phyloP scores from a whole-genome alignment of 768 basidiomycete species.

The Suillus clintonianus region DNA sequence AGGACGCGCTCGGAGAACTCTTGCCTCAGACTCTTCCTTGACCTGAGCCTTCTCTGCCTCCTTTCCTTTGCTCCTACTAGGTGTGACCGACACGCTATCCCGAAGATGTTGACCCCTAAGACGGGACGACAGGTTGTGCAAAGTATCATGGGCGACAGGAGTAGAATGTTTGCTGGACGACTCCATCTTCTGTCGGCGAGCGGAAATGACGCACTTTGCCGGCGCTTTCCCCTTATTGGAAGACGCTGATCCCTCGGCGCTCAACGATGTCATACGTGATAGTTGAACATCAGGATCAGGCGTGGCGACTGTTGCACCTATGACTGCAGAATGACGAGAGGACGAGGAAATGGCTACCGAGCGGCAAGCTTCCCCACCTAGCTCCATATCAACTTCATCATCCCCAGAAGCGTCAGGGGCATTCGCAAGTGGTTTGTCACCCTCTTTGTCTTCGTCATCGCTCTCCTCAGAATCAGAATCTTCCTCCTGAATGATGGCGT shows the following conservation, averaged over 20 bases:
- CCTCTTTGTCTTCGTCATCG: slow-evolving; percentile 53
- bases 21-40: slow-evolving; percentile 52
- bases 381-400: slow-evolving; percentile 55
- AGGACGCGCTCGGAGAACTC: slow-evolving; percentile 53
- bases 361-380: slow-evolving; percentile 29
- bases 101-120: slow-evolving; percentile 16
- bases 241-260: slow-evolving; percentile 27
- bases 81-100: slow-evolving; percentile 34
- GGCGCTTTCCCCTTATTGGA: slow-evolving; percentile 30
- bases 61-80: slow-evolving; percentile 36
- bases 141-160: slow-evolving; percentile 29
- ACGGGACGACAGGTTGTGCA: slow-evolving; percentile 25
- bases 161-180: slow-evolving; percentile 45
- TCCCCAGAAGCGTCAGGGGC: slow-evolving; percentile 42
- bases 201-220: slow-evolving; percentile 60
- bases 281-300: slow-evolving; percentile 15
- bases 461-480: slow-evolving; percentile 59
- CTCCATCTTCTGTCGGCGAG: slow-evolving; percentile 57
- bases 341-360: slow-evolving; percentile 18
- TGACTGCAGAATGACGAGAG: slow-evolving; percentile 27
- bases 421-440: slow-evolving; percentile 47
- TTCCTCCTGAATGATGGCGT: slow-evolving; percentile 64
- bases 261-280: slow-evolving; percentile 43
- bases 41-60: slow-evolving; percentile 42
- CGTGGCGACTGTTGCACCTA: slow-evolving; percentile 19